These are phyloP conservation scores for Mycena rosella DNA, from an alignment of 768 basidiomycete genomes.

Conservation along the genomic window DNA sequence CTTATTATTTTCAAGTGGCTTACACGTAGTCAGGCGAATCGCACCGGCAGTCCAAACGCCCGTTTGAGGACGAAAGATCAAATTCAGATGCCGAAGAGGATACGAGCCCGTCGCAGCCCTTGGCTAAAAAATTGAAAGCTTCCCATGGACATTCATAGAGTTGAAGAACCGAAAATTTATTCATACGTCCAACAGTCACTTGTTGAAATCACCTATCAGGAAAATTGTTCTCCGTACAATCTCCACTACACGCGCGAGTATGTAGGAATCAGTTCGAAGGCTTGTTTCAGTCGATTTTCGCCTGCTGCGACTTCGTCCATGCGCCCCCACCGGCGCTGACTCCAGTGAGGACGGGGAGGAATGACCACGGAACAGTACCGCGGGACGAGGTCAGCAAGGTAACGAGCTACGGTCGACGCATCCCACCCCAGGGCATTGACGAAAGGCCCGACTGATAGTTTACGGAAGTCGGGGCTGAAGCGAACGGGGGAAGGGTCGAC, in stretches of 20 bases:
- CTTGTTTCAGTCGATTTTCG: neutral
- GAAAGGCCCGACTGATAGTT: constrained; percentile 11
- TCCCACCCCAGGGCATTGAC: neutral
- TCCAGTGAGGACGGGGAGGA: constrained; percentile 2
- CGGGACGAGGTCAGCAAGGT: neutral
- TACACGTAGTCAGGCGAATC: no score
- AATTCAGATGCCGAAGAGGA: no score
- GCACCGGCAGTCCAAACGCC: neutral
- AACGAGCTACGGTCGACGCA: neutral
- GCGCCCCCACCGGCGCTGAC: neutral
- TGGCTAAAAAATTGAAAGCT: no score
- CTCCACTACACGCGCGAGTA: neutral
- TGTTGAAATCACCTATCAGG: no score
- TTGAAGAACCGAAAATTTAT: no score
- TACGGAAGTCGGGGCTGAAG: constrained; percentile 11
- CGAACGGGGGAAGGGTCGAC: neutral
- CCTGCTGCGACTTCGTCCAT: neutral
- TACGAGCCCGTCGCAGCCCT: no score
- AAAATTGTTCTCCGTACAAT: neutral
- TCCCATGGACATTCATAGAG: no score
- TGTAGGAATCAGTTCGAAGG: neutral
- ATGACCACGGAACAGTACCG: neutral
- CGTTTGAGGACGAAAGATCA: neutral
- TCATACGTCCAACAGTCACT: no score
- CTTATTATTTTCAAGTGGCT: no score